Evolutionary conservation across 2,329 filamentous ascomycete species (phyloP), one percentile per base, ranked within the genome.

Genomic region (Chrysosporium keratinophilum): DNA sequence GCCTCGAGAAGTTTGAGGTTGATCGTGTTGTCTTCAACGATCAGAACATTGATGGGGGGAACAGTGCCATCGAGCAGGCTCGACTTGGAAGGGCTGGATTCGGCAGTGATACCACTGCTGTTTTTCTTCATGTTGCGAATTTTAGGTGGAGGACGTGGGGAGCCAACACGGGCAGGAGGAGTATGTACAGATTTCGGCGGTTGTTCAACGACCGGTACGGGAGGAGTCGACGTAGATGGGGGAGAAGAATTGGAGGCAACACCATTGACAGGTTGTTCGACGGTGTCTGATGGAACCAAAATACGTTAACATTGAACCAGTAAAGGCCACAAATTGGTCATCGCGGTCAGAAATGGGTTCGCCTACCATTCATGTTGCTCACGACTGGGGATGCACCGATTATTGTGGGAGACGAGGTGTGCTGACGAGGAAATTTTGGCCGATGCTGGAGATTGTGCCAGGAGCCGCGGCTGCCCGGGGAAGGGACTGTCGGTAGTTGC

Each of bases 21-120:
- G 47, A 98, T 97, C 59, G 93, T 89, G 69, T 98, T 98, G 73
- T 98, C 93, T 73, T 98, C 93, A 12, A 98, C 93, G 57, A 98
- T 95, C 42, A 98, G 77, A 6, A 97, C 90, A 62, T 95, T 97
- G 72, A 98, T 97, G 1, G 93, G 91, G 6, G 93, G 93, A 0
- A 97, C 88, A 1, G 83, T 83, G 52, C 84, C 85, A 61, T 91
- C 88, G 28, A 95, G 78, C 62, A 87, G 77, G 31, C 80, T 83
- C 3, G 83, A 76, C 23, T 79, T 78, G 17, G 61, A 54, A 35
- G 65, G 66, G 49, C 63, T 64, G 11, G 62, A 45, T 15, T 63
- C 61, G 14, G 57, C 69, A 1, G 75, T 65, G 56, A 72, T 69
- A 43, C 71, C 71, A 17, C 74, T 72, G 31, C 66, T 65, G 28